Evolutionary conservation across 108 stramenopile species (phyloP), one percentile per base, ranked within the genome.

Genomic region (Nannochloropsis salina): DNA sequence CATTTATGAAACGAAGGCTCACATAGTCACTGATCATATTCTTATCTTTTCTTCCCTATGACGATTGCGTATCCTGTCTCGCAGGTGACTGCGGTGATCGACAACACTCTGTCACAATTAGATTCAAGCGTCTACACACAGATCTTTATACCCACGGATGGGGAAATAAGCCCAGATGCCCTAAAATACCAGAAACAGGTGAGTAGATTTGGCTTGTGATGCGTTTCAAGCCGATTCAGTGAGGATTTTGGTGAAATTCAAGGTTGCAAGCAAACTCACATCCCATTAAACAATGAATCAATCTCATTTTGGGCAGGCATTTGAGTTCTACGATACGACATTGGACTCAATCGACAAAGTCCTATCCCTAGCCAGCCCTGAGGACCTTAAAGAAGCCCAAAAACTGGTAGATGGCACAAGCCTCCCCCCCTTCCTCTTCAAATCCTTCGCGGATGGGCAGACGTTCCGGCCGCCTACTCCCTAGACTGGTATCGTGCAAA

Each of bases 61-160:
- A 31, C 31, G 31, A 31, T 31, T 31, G 31, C 31, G 31, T 31
- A 31, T 31, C 31, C 31, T 31, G 31, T 31, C 31, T 31, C 31
- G 31, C 31, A 31, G 31, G 61, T 74, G 61, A 74, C 61, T 3
- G 61, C 61, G 1, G 61, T 74, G 61, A 74, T 74, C n/a, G 61
- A 74, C 61, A 74, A 74, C 8, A 74, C 61, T n/a, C 8, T 74
- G n/a, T 74, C 61, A 15, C 61, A 74, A n/a, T n/a, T 74, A 74
- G 61, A 74, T 74, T 74, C 61, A n/a, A 74, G 61, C n/a, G 61
- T 74, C 61, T 74, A 74, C 61, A 74, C 61, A n/a, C 61, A 74
- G 61, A 74, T 74, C 61, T 74, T 74, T 0, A 74, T 74, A n/a
- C 61, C 61, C 61, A 74, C 61, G 15, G 61, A 74, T n/a, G 61